Conservation (phyloP, 139 green algal genomes). For the Chlorella ohadii region DNA sequence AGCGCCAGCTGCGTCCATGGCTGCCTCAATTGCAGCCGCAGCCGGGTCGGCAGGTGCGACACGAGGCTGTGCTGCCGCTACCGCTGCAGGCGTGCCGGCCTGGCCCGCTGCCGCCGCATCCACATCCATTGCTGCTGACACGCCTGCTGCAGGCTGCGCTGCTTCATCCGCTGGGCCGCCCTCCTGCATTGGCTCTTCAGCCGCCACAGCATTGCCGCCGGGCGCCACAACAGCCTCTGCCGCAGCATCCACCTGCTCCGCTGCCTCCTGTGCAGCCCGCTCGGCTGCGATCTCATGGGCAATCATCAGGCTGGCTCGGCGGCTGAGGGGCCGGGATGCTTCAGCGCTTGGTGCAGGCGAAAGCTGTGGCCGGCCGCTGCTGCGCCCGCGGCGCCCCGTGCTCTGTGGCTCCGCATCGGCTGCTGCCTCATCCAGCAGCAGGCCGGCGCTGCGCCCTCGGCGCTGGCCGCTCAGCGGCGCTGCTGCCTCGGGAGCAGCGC, state of each 20-base stretch:
- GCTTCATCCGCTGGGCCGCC: neutral
- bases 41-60: neutral
- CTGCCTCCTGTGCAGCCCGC: neutral
- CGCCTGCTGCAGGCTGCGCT: neutral
- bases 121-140: neutral
- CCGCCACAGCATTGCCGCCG: too few species aligned
- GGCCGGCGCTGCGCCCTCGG: neutral
- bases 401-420: too few species aligned
- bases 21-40: neutral
- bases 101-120: neutral
- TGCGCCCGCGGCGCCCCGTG: too few species aligned
- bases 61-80: neutral
- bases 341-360: too few species aligned
- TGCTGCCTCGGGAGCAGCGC: too few species aligned
- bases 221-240: too few species aligned
- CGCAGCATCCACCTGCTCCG: neutral
- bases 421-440: neutral
- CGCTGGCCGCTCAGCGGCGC: too few species aligned
- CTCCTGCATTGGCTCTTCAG: neutral
- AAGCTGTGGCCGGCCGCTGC: too few species aligned
- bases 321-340: too few species aligned
- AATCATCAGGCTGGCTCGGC: too few species aligned
- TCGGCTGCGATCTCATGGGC: too few species aligned
- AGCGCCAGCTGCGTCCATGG: neutral
- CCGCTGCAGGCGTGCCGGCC: neutral